Percentiles rank a stretch among this genome's conserved stretches.
Conservation (phyloP, 2,329 filamentous ascomycete species). For the Fusarium luffae region DNA sequence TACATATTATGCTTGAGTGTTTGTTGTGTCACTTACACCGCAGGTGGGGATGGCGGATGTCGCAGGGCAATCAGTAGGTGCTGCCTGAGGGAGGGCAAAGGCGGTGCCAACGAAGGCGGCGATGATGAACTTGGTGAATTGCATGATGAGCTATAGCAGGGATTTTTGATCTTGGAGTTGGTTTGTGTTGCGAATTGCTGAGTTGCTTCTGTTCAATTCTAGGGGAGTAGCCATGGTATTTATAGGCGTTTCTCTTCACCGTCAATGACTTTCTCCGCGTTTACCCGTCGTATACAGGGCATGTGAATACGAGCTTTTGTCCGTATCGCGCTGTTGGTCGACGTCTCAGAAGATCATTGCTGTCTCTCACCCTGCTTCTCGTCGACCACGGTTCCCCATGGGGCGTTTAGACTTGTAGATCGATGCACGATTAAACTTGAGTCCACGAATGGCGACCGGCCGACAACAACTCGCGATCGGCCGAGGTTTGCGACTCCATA, state of each 20-base stretch:
- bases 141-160: slow-evolving; percentile 4
- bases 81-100: slow-evolving; percentile 32
- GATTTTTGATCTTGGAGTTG: neutral
- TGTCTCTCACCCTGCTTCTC: neutral
- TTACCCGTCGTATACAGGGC: neutral
- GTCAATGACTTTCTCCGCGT: neutral
- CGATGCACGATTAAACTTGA: slow-evolving; percentile 3
- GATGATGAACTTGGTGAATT: slow-evolving; percentile 25
- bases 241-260: slow-evolving; percentile 1
- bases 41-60: slow-evolving; percentile 40
- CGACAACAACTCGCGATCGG: slow-evolving; percentile 2
- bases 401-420: slow-evolving; percentile 18
- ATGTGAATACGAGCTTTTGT: neutral
- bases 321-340: neutral
- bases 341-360: neutral
- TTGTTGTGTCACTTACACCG: slow-evolving; percentile 13
- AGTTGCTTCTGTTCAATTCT: neutral
- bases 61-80: slow-evolving; percentile 22
- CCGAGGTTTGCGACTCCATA: slow-evolving; percentile 25
- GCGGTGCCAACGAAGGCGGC: slow-evolving; percentile 16
- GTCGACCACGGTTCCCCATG: slow-evolving; percentile 22
- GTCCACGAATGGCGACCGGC: slow-evolving; percentile 20
- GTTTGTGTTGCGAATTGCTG: neutral
- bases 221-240: slow-evolving; percentile 2
- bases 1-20: neutral